Base-by-base conservation (phyloP, 2,329 filamentous ascomycete species). In the Lecanicillium sp. region DNA sequence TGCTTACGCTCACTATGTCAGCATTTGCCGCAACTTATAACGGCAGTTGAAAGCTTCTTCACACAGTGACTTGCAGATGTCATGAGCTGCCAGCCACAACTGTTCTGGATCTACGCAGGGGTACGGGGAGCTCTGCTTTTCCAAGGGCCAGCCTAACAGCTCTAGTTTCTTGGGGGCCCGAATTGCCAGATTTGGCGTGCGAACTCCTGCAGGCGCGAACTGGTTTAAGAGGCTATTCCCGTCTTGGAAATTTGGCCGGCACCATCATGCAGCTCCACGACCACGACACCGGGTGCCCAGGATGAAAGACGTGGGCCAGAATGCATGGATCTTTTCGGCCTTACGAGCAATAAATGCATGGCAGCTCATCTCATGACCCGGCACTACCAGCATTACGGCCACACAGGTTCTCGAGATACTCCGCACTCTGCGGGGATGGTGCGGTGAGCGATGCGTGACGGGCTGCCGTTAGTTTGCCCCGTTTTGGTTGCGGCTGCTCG, bases 131-230 rank as follows among this genome's bases (percentile, higher is more conserved):
- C n/a, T n/a, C n/a, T n/a, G n/a, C n/a, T n/a, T n/a, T n/a, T n/a
- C n/a, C n/a, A n/a, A n/a, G n/a, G n/a, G n/a, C n/a, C n/a, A n/a
- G n/a, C n/a, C n/a, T n/a, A n/a, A n/a, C n/a, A n/a, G n/a, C n/a
- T n/a, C n/a, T n/a, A n/a, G n/a, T 11, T 14, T 24, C 14, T 29
- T 35, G 30, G 40, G 10, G 35, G 20, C 33, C 33, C 39, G 20
- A 49, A 19, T 44, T 49, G 40, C 40, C 33, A 44, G 40, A 40
- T 49, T 44, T 6, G 40, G 47, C 20, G 7, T 14, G 10, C 33
- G 20, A 5, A 11, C 38, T 38, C 46, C 8, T 42, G 33, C 26
- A 23, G 23, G 23, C 15, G 14, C 14, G 8, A 27, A 32, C 15
- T 17, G 12, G 24, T 14, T 41, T 29, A 15, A 39, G 26, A 35